Base-by-base conservation (phyloP, 2,329 filamentous ascomycete genomes). In the Plenodomus lindquistii region DNA sequence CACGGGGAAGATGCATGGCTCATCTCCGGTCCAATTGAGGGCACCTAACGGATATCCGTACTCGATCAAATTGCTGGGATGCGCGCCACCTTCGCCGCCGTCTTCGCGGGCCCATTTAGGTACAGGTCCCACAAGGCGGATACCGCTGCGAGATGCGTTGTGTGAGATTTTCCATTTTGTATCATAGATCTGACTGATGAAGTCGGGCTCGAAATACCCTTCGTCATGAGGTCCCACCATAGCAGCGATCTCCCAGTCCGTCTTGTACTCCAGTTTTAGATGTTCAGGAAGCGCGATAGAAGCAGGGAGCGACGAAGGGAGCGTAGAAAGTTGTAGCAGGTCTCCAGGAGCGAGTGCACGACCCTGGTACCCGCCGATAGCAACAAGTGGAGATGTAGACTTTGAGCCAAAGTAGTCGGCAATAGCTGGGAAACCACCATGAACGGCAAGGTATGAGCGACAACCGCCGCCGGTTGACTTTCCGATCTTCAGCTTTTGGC, bases 41-140 rank as follows among this genome's bases (percentile, higher is more conserved):
- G 78, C 77, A 0, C 82, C 82, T 1, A 82, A 62, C 0, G 81
- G 79, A 60, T 85, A 86, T 2, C 83, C 82, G 54, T 85, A 70
- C 45, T 72, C 69, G 19, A 70, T 60, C 15, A 82, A 59, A 52
- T 85, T 85, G 27, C 75, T 79, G 0, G 85, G 85, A 63, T 87
- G 85, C 1, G 80, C 77, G 10, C 85, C 85, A 7, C 83, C 85
- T 51, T 85, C 83, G 0, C 84, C 85, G 10, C 84, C 85, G 54
- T 83, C 78, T 24, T 76, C 65, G 6, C 85, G 73, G 13, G 82
- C 81, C 79, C 81, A 87, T 52, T 79, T 76, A 0, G 82, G 81
- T 0, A 78, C 76, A 0, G 83, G 82, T 0, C 84, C 84, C 1
- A 83, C 67, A 0, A 87, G 73, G 6, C 84, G 77, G 20, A 87